Evolutionary conservation across 257 asterid species (phyloP), one percentile per base, ranked within the genome.

Genomic region (Eucommia ulmoides): DNA sequence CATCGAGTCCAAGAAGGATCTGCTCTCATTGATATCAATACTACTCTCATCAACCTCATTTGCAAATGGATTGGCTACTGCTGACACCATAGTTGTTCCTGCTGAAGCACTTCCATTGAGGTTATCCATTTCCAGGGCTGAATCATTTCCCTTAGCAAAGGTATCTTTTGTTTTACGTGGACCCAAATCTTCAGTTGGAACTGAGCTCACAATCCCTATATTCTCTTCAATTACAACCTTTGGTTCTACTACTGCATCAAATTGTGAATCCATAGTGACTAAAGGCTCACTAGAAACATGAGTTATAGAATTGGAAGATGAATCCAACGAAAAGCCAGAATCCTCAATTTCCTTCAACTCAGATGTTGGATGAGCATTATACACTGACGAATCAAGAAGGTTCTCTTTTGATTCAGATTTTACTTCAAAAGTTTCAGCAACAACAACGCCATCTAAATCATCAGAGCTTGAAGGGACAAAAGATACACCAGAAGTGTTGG

Each of bases 181-280:
- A 47, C 57, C 69, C 59, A 49, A 64, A 59, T 61, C 71, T 53
- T 52, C 51, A 7, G 64, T 20, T 23, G 70, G 59, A 72, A 82
- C 56, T 45, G 65, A 58, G 63, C 65, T 68, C 50, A 20, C 59
- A 55, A 67, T 24, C 49, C 72, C 82, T 64, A 19, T 10, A 67
- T 52, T 54, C 23, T 51, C 77, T 55, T 70, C 73, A 14, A n/a
- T 54, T 29, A 56, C 48, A 61, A 33, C 51, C 79, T 54, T 46
- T 62, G 81, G 66, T 66, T 59, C 82, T 51, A 59, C 33, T 58
- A 54, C 59, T 50, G 66, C 66, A 56, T 61, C 79, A 3, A 59
- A 49, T 63, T 65, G 76, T 56, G 67, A 53, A 56, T 65, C n/a
- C n/a, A n/a, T n/a, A n/a, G n/a, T 48, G 19, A 50, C 64, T 1